Evolutionary conservation across 2,329 filamentous ascomycete genomes (phyloP), one percentile per base, ranked within the genome.

Genomic region (Aspergillus costaricaensis): DNA sequence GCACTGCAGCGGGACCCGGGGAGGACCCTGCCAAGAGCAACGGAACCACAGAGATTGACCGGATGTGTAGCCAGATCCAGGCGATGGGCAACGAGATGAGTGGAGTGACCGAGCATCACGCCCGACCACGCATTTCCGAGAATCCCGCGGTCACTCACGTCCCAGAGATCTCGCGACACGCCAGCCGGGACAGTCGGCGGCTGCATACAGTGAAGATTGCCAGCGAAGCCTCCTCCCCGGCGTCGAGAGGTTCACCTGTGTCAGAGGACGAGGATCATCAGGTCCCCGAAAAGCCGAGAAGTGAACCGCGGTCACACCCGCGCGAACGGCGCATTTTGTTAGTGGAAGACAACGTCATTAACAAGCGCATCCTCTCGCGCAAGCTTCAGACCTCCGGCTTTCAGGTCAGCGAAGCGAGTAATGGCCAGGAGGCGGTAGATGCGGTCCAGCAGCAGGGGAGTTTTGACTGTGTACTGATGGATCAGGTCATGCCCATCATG

Each of bases 401-500:
- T 50, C 61, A 69, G 0, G 71, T 79, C 19, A 62, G 67, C 6
- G 69, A 76, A 8, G 76, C 75, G 12, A 74, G 69, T 15, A 76
- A 80, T 39, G 78, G 78, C 2, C 68, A 68, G 14, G 78, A 82
- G 64, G 79, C 79, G 54, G 69, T 84, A 1, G 77, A 77, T 0
- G 73, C 76, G 2, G 73, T 81, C 7, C 12, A 21, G 6, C 62
- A 72, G 17, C 66, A 65, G 1, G 36, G 41, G 2, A 25, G 25
- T 3, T 72, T 91, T 23, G 86, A 86, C 8, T 81, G 92, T 49
- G 87, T 93, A 12, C 75, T 93, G 5, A 92, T 93, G 90, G 91
- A 93, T 70, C 81, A 92, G 51, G 90, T 92, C 69, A 93, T 93
- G 90, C 90, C 90, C 1, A 83, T 92, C 47, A 92, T 92, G 90